A percentile compares a stretch with the other conserved stretches of the same genome.
Conservation (phyloP, 345 rosid genomes). For the Eucalyptus coolabah region DNA sequence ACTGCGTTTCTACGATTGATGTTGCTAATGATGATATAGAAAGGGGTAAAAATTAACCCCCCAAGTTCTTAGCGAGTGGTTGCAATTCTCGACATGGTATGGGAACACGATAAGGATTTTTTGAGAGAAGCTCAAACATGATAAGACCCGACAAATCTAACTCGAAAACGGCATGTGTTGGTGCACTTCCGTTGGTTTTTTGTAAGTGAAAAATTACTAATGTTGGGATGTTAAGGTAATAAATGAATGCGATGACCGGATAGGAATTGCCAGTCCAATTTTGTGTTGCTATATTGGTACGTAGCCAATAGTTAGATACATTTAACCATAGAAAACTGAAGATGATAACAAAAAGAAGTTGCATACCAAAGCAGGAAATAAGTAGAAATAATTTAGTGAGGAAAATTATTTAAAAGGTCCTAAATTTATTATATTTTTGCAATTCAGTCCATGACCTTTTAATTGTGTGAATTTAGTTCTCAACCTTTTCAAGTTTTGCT, state of each 20-base stretch:
- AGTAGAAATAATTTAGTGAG: background rate
- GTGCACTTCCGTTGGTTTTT: background rate
- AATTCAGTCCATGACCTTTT: fast-evolving
- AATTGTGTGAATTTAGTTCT: background rate
- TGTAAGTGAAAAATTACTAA: background rate
- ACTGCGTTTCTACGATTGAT: background rate
- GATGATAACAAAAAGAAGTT: background rate
- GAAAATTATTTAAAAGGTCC: too few species aligned
- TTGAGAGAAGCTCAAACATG: background rate
- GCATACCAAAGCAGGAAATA: background rate
- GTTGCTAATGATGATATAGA: background rate
- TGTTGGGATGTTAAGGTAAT: background rate
- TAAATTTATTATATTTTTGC: background rate
- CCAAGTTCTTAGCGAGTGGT: background rate
- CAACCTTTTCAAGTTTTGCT: background rate
- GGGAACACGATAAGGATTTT: background rate
- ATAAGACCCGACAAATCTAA: background rate
- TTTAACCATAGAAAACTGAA: background rate
- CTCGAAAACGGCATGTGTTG: background rate
- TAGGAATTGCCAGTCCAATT: background rate
- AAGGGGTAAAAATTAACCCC: background rate
- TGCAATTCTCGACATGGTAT: background rate
- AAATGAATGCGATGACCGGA: background rate
- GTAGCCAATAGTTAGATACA: background rate
- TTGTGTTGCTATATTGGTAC: background rate